Evolutionary conservation across 139 green algal species (phyloP), one percentile per base, ranked within the genome.

Genomic region (Volvox reticuliferus): DNA sequence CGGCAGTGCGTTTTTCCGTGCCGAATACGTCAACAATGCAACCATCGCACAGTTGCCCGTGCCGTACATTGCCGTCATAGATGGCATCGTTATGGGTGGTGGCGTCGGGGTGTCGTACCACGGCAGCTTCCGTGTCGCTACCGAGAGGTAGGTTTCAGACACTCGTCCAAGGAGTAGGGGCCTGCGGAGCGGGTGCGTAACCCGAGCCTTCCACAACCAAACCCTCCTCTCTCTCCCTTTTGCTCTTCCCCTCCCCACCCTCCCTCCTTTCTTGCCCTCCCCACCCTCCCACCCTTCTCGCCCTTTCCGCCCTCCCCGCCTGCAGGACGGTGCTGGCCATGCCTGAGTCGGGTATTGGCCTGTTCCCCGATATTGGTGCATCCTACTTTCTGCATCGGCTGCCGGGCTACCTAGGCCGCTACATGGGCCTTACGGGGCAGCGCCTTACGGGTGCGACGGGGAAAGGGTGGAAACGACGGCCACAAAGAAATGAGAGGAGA

Each of bases 11-110:
- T 96, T 97, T 71, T 97, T 97, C 92, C 62, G 85, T n/a, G 32
- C 32, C 5, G 95, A 97, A 90, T 97, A 96, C 80, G 16, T 36
- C 30, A 87, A 94, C 63, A 91, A 97, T 89, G 89, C 94, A 33
- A 35, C 81, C 50, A 96, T 97, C 62, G 88, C 89, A 13, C 35
- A 86, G 83, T 89, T 97, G 68, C 67, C 71, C 20, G 26, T 95
- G 82, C 97, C 97, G 0, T 97, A 99, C 88, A 93, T 99, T 0
- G 95, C 97, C 0, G 32, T 99, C 17, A 91, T 99, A 35, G 97
- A 99, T 87, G 98, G 98, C 82, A 97, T 99, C 69, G 95, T 96
- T 5, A 98, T 99, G 96, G 98, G 98, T 0, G 98, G 98, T 24
- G 98, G 98, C 1, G 96, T 94, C 2, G 98, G 98, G 33, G 84